These are phyloP conservation scores for Aspergillus niger DNA, from an alignment of 2,329 filamentous ascomycete genomes.

Conservation along the genomic window DNA sequence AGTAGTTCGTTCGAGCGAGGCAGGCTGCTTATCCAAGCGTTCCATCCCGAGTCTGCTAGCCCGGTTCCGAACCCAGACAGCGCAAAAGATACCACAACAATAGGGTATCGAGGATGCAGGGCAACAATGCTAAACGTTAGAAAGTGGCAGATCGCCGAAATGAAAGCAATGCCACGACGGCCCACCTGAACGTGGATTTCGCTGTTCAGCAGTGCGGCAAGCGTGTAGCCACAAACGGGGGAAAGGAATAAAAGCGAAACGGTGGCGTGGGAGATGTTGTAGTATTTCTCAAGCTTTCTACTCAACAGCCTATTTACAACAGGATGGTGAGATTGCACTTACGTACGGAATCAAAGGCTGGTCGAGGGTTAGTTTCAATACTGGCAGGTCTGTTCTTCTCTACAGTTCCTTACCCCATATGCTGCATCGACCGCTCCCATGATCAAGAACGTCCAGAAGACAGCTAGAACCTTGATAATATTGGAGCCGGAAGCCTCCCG, in stretches of 20 bases:
- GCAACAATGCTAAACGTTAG: constrained; percentile 41
- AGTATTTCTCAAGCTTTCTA: constrained; percentile 49
- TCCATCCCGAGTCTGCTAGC: constrained; percentile 57
- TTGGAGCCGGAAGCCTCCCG: constrained; percentile 57
- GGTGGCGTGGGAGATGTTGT: constrained; percentile 50
- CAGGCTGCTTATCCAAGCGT: constrained; percentile 71
- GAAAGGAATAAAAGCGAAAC: constrained; percentile 54
- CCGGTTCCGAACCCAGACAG: constrained; percentile 47
- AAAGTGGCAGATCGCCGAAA: constrained; percentile 57
- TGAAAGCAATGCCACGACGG: constrained; percentile 69
- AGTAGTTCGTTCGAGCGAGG: constrained; percentile 71
- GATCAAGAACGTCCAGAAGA: constrained; percentile 61
- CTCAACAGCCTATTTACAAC: background rate
- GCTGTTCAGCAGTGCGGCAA: constrained; percentile 50
- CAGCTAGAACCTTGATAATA: constrained; percentile 52
- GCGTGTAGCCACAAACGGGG: constrained; percentile 50
- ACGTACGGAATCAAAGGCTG: constrained; percentile 55
- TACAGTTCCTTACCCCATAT: constrained; percentile 53
- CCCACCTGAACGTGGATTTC: constrained; percentile 52
- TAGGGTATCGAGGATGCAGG: constrained; percentile 45
- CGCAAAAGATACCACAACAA: constrained; percentile 44
- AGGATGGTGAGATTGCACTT: constrained; percentile 27
- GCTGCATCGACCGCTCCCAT: constrained; percentile 62
- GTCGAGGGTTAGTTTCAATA: background rate
- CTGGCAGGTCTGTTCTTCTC: background rate